Base-by-base conservation (phyloP, 1,139 yeast species). In the Taiozyma sp. region DNA sequence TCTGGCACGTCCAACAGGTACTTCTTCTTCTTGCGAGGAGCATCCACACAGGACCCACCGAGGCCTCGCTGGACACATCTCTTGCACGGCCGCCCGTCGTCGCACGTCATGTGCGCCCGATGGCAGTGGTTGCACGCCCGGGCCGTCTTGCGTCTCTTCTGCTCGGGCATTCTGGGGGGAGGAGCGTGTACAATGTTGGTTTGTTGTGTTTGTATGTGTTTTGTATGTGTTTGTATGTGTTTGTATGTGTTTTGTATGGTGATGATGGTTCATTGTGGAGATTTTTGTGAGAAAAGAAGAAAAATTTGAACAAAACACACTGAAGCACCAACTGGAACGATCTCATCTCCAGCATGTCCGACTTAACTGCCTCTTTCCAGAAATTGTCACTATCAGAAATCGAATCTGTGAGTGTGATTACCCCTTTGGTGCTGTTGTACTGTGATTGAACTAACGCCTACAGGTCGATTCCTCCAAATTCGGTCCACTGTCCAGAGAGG, bases 91-190 rank as follows among this genome's bases (percentile, higher is more conserved):
- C 99, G 69, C 32, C 69, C 69, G 27, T 83, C 77, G 59, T 89
- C 96, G 66, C 97, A 91, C 0, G 97, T 87, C 75, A 90, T 81
- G 67, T 91, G 97, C 2, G 95, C 86, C 60, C 82, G 78, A 55
- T 90, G 90, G 65, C 97, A 91, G 68, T 89, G 93, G 44, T 81
- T 80, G 62, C 97, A 91, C 14, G 97, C 97, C 53, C 95, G 73
- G 9, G 83, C 75, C 0, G 92, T 90, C 65, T 89, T 89, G 53
- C 73, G 69, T 38, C 81, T 69, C 45, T 66, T 66, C 12, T 72
- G 69, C 10, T 24, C 29, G 43, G 43, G 29, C 43, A 23, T 24
- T 24, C 6, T 24, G 4, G 27, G 6, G 6, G 27, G 19, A 19
- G 19, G 19, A 8, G 19, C 19, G 19, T 19, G 19, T 19, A 19